A percentile compares a stretch with the other conserved stretches of the same genome.
Conservation (phyloP, 345 rosid genomes). For the Syzygium oleosum region DNA sequence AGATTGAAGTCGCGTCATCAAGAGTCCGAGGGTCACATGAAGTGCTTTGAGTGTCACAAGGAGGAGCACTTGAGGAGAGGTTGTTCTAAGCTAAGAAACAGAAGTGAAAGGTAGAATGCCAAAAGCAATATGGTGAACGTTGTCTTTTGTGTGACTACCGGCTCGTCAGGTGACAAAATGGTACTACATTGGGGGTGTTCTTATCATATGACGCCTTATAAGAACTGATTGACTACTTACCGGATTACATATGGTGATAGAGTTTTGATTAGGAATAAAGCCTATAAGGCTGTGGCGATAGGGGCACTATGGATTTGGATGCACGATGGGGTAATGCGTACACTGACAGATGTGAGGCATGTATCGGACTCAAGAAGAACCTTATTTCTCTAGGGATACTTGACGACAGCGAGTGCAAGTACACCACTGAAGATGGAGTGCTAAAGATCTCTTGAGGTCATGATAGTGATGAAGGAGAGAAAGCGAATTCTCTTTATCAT, state of each 20-base stretch:
- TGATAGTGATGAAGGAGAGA: neutral
- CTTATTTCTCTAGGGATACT: too few species aligned
- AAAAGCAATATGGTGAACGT: neutral
- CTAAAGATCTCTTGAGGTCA: neutral
- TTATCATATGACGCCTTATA: neutral
- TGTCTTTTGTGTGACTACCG: neutral
- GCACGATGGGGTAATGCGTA: neutral
- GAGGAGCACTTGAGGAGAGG: neutral
- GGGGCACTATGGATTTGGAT: neutral
- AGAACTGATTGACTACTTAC: neutral
- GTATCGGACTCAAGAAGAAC: neutral
- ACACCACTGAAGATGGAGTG: neutral
- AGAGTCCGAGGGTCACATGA: neutral
- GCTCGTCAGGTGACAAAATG: neutral
- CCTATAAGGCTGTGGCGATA: too few species aligned
- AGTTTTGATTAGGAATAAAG: neutral
- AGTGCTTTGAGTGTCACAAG: neutral
- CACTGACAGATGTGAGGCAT: neutral
- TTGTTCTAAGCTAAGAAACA: neutral
- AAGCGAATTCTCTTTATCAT: neutral
- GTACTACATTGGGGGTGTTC: neutral
- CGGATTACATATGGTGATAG: neutral
- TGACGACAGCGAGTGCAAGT: too few species aligned
- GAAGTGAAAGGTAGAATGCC: neutral
- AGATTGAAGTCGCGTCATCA: neutral